phyloP scores from a whole-genome alignment of 2,329 filamentous ascomycete genomes.

The Xylaria sp. region DNA sequence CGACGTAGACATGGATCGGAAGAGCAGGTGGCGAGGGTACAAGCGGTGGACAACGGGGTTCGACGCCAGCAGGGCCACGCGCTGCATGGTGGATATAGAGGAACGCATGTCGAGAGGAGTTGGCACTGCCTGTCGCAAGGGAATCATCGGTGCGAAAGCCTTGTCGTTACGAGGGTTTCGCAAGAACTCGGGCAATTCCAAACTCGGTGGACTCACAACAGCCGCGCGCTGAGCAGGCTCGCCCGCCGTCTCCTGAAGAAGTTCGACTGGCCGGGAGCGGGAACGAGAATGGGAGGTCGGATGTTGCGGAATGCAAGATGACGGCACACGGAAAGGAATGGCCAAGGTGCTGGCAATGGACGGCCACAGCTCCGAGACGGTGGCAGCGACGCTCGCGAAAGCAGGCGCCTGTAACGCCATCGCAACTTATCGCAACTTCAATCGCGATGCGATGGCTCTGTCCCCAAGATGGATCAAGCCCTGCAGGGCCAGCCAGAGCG shows the following conservation, averaged over 20 bases:
- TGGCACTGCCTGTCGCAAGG: conserved; percentile 30
- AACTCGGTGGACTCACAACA: conserved; percentile 20
- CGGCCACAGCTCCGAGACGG: conserved; percentile 52
- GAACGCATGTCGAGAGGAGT: conserved; percentile 42
- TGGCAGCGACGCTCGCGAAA: conserved; percentile 49
- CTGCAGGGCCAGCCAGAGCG: conserved; percentile 19
- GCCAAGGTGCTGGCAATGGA: conserved; percentile 50
- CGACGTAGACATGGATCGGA: conserved; percentile 38
- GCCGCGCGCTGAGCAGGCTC: conserved; percentile 21
- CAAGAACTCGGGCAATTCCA: conserved; percentile 45
- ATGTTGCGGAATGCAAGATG: conserved; percentile 21
- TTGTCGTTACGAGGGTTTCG: conserved; percentile 35
- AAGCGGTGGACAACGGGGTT: conserved; percentile 39
- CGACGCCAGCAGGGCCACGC: conserved; percentile 38
- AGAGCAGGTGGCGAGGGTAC: conserved; percentile 28
- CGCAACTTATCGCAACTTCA: conserved; percentile 33
- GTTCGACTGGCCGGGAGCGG: conserved; percentile 1
- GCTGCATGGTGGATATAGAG: conserved; percentile 41
- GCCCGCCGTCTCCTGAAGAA: neutral
- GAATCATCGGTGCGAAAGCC: conserved; percentile 21
- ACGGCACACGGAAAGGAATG: conserved; percentile 43
- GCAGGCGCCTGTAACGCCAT: conserved; percentile 42
- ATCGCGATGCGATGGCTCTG: neutral
- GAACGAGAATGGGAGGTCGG: neutral
- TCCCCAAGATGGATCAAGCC: conserved; percentile 7